Conservation (phyloP, 805 yeast species). For the Candida glaebosa region DNA sequence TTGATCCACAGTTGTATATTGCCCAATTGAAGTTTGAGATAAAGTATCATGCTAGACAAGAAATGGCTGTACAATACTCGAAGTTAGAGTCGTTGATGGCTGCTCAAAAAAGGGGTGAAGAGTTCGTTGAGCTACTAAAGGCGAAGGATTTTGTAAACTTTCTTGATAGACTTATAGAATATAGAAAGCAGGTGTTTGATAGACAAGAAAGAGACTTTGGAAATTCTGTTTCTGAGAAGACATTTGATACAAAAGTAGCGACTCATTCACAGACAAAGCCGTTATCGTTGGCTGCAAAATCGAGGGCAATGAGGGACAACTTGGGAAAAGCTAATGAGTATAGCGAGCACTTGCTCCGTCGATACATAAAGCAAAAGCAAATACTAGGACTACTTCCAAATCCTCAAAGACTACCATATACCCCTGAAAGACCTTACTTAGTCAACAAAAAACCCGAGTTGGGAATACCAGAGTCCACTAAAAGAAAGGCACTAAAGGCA, state of each 20-base stretch:
- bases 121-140: constrained; percentile 10
- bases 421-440: constrained; percentile 14
- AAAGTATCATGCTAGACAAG: constrained; percentile 13
- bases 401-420: constrained; percentile 30
- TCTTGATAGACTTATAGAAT: constrained; percentile 12
- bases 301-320: background rate
- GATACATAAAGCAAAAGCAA: constrained; percentile 28
- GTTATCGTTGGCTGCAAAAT: constrained; percentile 2
- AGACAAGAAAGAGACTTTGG: constrained; percentile 13
- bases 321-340: background rate
- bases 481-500: constrained; percentile 12
- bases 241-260: constrained; percentile 11
- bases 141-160: constrained; percentile 2
- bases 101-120: constrained; percentile 9
- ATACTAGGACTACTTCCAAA: constrained; percentile 22
- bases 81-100: background rate
- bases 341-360: constrained; percentile 17
- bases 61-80: constrained; percentile 9
- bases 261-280: constrained; percentile 13
- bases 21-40: constrained; percentile 16
- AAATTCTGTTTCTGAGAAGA: constrained; percentile 11
- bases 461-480: constrained; percentile 23
- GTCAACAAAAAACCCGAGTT: constrained; percentile 2
- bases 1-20: constrained; percentile 13
- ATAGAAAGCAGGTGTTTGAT: constrained; percentile 10